These are phyloP conservation scores for Colletotrichum sojae DNA, from an alignment of 2,329 filamentous ascomycete genomes.

Conservation along the genomic window DNA sequence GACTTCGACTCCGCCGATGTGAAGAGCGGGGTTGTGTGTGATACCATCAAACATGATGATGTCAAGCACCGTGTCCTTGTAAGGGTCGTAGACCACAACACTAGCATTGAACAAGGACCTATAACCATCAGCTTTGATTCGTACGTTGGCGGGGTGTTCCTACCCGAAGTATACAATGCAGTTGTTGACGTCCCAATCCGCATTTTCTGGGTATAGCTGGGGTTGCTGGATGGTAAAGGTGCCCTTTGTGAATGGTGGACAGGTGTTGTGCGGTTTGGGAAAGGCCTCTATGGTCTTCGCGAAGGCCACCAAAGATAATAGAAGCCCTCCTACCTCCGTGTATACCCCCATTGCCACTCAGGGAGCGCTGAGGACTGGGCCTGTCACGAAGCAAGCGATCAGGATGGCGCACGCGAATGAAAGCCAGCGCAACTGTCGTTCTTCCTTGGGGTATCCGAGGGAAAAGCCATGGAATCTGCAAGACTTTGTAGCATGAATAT, in stretches of 20 bases:
- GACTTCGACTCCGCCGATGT: conserved; percentile 41
- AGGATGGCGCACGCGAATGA: too few species aligned
- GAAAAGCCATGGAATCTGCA: too few species aligned
- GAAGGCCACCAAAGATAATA: neutral
- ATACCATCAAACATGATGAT: conserved; percentile 40
- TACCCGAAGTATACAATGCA: conserved; percentile 52
- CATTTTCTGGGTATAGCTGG: conserved; percentile 55
- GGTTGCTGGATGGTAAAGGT: conserved; percentile 47
- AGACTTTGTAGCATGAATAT: too few species aligned
- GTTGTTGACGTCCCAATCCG: conserved; percentile 50
- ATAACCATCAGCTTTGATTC: neutral
- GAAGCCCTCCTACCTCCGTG: neutral
- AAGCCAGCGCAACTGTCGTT: too few species aligned
- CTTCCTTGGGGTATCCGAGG: too few species aligned
- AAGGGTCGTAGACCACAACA: conserved; percentile 43
- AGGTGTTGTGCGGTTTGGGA: conserved; percentile 14
- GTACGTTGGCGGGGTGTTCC: neutral
- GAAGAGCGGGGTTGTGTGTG: conserved; percentile 37
- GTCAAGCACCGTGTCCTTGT: conserved; percentile 38
- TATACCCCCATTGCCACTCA: neutral
- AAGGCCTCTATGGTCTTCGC: neutral
- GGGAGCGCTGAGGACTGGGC: too few species aligned
- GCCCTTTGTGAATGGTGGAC: conserved; percentile 42
- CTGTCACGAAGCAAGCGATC: too few species aligned
- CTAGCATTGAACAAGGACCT: conserved; percentile 44